Evolutionary conservation across 352 stramenopile genomes (phyloP), one percentile per base, ranked within the genome.

Genomic region (Pythium oligandrum): DNA sequence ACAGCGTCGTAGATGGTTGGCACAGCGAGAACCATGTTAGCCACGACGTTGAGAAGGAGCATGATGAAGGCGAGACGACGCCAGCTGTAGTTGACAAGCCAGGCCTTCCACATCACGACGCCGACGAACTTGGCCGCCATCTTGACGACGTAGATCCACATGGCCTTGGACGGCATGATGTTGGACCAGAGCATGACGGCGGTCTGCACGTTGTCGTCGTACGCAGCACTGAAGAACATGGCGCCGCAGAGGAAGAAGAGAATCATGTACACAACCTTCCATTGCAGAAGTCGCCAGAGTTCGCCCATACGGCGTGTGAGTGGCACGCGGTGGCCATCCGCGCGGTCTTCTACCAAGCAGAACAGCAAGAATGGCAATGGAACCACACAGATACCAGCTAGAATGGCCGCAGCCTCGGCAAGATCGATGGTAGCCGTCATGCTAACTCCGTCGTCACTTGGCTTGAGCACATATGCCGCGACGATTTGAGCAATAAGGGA

Each of bases 1-100:
- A 74, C 40, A n/a, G 59, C 63, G 60, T 71, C 56, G 12, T 59
- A 78, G 6, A 72, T 69, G 2, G 68, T 33, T 1, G 70, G 40
- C 4, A 58, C 4, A 3, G 53, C 61, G 12, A 59, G 42, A 1
- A 59, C 1, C 1, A 36, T 35, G 44, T 53, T 56, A 0, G 35
- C 38, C 6, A 39, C 26, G 17, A 67, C 45, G 50, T 57, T 59
- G 12, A 59, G 3, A 3, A 53, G 1, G 9, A 54, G 59, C 8
- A 48, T 50, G 9, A 10, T 51, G 42, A 60, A 17, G 4, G 34
- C 40, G 17, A 68, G 39, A 9, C 40, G 36, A 1, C 47, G 44
- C 55, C 55, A 68, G 30, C 36, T 46, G 3, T 48, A 44, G 38
- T 68, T 68, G 2, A 55, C 40, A 1, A 63, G 26, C 0, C 40